phyloP scores from a whole-genome alignment of 139 green algal species.

The Pseudopediastrum boryanum region DNA sequence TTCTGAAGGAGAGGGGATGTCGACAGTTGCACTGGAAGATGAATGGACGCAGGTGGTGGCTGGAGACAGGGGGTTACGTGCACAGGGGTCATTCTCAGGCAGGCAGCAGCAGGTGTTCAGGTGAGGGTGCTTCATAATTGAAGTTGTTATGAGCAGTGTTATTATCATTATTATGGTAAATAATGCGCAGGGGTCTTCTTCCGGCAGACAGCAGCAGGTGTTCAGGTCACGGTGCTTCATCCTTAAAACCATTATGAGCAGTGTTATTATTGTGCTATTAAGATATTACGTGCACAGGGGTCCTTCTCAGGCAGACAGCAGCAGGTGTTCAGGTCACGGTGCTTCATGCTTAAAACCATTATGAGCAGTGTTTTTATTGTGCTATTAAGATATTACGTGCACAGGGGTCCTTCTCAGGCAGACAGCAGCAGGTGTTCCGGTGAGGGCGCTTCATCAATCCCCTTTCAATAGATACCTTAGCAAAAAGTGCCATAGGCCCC shows the following conservation, averaged over 20 bases:
- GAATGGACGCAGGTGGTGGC: not conserved
- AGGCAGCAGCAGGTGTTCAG: constrained; percentile 39
- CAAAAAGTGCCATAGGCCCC: no score
- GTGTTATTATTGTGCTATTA: not conserved
- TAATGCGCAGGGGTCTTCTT: not conserved
- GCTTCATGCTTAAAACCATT: not conserved
- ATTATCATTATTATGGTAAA: not conserved
- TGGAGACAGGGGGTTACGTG: not conserved
- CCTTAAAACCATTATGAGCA: not conserved
- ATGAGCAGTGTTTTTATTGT: not conserved
- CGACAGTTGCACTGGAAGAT: not conserved
- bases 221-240: not conserved
- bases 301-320: constrained; percentile 23
- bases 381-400: not conserved
- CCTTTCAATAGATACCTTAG: no score
- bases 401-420: constrained; percentile 24
- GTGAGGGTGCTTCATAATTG: not conserved
- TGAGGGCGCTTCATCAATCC: not conserved
- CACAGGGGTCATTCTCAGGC: not conserved
- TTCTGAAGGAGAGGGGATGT: not conserved
- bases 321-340: not conserved
- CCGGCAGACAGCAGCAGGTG: not conserved
- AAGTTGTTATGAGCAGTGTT: not conserved
- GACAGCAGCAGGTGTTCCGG: not conserved
- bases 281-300: constrained; percentile 16